Conservation (phyloP, 129 eudicot species). For the carrot (Daucus carota) region DNA sequence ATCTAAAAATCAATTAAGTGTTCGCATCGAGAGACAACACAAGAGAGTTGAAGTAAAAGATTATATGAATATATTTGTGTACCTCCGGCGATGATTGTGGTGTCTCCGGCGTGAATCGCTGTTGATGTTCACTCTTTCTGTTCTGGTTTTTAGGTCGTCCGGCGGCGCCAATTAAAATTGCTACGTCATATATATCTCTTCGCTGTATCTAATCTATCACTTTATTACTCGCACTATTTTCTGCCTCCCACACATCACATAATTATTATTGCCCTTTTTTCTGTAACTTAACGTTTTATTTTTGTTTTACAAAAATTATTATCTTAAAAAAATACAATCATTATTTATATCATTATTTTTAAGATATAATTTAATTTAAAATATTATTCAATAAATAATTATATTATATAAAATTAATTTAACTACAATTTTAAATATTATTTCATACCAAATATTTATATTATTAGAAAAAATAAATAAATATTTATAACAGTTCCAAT, state of each 20-base stretch:
- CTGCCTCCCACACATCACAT: not conserved
- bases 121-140: not conserved
- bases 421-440: no score
- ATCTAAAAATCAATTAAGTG: not conserved
- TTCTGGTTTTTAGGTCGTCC: conserved; percentile 1
- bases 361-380: no score
- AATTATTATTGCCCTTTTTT: not conserved
- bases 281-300: no score
- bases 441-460: no score
- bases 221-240: not conserved
- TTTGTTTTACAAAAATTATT: no score
- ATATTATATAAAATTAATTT: no score
- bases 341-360: no score
- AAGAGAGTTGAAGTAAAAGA: not conserved
- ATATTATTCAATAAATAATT: no score
- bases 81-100: not conserved
- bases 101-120: conserved; percentile 1
- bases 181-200: not conserved
- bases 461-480: no score
- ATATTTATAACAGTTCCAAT: no score
- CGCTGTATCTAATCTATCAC: not conserved
- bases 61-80: not conserved
- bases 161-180: conserved; percentile 6
- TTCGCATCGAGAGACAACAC: not conserved
- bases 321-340: no score